These are phyloP conservation scores for Stentor coeruleus DNA, from an alignment of 73 alveolate species.

Conservation along the genomic window DNA sequence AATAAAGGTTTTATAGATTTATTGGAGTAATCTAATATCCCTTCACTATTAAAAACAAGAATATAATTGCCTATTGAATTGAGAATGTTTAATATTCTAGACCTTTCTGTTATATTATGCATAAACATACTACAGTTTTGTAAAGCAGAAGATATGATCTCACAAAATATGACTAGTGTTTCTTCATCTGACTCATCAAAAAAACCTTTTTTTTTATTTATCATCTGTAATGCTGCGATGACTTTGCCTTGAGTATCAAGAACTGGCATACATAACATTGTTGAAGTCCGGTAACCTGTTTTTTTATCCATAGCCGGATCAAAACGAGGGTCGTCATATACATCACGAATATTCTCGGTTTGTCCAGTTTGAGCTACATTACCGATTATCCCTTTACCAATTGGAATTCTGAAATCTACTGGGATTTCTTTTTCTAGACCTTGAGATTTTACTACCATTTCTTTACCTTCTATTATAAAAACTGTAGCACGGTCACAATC, in stretches of 20 bases:
- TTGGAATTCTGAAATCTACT: neutral
- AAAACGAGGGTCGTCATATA: conserved; percentile 3
- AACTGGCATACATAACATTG: neutral
- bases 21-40: neutral
- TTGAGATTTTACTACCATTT: neutral
- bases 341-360: conserved; percentile 5
- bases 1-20: neutral
- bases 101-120: neutral
- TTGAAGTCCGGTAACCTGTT: neutral
- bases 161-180: neutral
- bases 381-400: conserved; percentile 24
- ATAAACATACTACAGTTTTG: neutral
- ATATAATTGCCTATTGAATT: neutral
- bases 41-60: neutral
- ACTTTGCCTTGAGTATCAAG: neutral
- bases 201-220: neutral
- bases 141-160: neutral
- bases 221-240: neutral
- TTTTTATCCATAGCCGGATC: neutral
- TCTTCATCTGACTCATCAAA: neutral
- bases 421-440: conserved; percentile 13
- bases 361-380: conserved; percentile 19
- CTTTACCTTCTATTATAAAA: neutral
- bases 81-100: neutral
- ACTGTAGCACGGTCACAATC: conserved; percentile 26